These are phyloP conservation scores for Aspergillus flavus DNA, from an alignment of 2,329 filamentous ascomycete genomes.

Conservation along the genomic window DNA sequence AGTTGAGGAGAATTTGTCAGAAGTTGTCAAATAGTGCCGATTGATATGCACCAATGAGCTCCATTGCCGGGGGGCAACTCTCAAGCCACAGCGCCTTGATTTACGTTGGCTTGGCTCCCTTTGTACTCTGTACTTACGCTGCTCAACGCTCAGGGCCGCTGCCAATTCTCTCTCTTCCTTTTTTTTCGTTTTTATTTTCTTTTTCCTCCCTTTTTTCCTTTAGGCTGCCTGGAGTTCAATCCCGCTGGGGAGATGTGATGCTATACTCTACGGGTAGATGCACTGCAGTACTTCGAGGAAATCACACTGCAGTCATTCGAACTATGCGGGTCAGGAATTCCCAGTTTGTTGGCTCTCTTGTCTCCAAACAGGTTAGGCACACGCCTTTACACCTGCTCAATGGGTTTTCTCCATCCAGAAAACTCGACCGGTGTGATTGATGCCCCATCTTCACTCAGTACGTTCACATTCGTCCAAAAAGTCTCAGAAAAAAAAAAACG, in stretches of 20 bases:
- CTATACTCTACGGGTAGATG: not conserved
- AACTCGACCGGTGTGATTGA: not conserved
- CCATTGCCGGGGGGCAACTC: not conserved
- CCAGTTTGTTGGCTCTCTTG: not conserved
- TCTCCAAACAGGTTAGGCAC: not conserved
- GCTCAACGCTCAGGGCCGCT: constrained; percentile 19
- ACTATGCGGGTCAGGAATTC: not conserved
- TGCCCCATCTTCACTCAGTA: not conserved
- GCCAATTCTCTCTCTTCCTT: not conserved
- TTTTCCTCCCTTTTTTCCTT: not conserved
- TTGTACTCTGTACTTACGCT: constrained; percentile 14
- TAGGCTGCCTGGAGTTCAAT: not conserved
- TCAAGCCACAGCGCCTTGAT: constrained; percentile 7
- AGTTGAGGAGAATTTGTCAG: constrained; percentile 7
- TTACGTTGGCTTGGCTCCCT: constrained; percentile 4
- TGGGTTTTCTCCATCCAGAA: not conserved
- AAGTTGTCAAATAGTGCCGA: constrained; percentile 24
- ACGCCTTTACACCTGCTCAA: not conserved
- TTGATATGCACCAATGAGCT: constrained; percentile 10
- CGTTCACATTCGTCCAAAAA: not conserved
- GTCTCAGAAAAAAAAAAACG: no score
- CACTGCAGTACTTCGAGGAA: not conserved
- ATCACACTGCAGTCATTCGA: not conserved
- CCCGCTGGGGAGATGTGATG: not conserved
- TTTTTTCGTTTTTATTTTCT: not conserved